Percentiles rank a stretch among this genome's conserved stretches.
phyloP scores from a whole-genome alignment of 1,284 basidiomycete genomes.

The Cronartium quercuum region DNA sequence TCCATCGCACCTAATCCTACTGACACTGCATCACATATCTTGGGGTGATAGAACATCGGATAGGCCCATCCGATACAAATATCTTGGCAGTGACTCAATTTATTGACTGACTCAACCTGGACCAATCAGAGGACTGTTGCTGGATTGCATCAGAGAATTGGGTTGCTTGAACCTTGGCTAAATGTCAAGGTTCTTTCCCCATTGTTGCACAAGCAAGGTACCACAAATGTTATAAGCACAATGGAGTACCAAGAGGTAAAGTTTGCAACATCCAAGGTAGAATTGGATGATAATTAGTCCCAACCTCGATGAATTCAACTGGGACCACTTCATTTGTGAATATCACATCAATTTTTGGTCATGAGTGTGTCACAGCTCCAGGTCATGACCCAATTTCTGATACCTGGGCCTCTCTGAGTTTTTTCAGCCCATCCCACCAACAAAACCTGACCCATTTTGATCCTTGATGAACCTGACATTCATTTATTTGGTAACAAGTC shows the following conservation, averaged over 20 bases:
- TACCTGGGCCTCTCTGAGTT: neutral
- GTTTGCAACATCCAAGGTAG: neutral
- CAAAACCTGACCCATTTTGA: neutral
- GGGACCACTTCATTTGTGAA: neutral
- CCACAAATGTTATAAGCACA: neutral
- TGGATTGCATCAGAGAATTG: neutral
- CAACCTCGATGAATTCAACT: neutral
- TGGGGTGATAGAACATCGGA: too few species aligned
- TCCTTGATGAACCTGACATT: constrained; percentile 48
- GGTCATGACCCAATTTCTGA: neutral
- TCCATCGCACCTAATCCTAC: too few species aligned
- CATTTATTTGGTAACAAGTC: too few species aligned
- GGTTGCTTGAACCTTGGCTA: neutral
- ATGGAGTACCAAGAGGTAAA: neutral
- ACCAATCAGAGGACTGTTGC: neutral
- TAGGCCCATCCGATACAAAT: too few species aligned
- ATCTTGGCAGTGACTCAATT: too few species aligned
- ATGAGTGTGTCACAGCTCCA: neutral
- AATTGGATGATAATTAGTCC: neutral
- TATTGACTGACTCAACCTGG: neutral
- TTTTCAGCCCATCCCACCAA: neutral
- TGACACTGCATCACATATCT: too few species aligned
- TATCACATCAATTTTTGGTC: neutral
- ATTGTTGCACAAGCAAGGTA: neutral
- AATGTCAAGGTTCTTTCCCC: neutral